Evolutionary conservation across 2,329 filamentous ascomycete species (phyloP).

Genomic region (Trichoderma afroharzianum): DNA sequence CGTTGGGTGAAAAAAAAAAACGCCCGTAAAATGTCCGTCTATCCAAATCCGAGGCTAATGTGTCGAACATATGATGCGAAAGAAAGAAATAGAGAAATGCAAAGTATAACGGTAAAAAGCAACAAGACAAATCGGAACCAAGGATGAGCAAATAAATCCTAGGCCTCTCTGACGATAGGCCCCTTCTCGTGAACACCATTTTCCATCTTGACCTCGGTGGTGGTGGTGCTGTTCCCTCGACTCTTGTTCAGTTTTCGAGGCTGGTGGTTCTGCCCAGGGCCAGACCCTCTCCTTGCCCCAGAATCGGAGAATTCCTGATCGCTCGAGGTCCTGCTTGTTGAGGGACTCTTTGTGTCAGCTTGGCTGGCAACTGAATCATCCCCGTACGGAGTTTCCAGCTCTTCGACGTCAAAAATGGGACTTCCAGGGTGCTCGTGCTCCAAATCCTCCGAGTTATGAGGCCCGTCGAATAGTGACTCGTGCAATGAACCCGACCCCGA

Average conservation of each 20-base stretch:
- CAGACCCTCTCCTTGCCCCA: slow-evolving; percentile 25
- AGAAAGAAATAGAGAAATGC: background rate
- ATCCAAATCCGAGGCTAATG: background rate
- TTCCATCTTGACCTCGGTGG: slow-evolving; percentile 25
- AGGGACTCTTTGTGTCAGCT: slow-evolving; percentile 17
- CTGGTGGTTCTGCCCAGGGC: slow-evolving; percentile 32
- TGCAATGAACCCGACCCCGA: slow-evolving; percentile 29
- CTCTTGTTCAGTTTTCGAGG: slow-evolving; percentile 42
- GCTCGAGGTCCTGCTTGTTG: slow-evolving; percentile 32
- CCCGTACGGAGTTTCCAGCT: slow-evolving; percentile 17
- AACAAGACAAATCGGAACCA: background rate
- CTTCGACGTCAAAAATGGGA: slow-evolving; percentile 25
- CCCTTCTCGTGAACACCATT: slow-evolving; percentile 15
- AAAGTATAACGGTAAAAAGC: background rate
- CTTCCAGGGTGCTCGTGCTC: slow-evolving; percentile 23
- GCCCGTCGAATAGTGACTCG: slow-evolving; percentile 32
- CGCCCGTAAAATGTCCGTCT: slow-evolving; percentile 3
- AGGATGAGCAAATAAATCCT: background rate
- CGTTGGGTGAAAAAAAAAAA: background rate
- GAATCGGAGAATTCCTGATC: slow-evolving; percentile 32
- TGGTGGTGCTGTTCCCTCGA: slow-evolving; percentile 35
- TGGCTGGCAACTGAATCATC: slow-evolving; percentile 14
- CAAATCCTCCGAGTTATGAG: slow-evolving; percentile 27
- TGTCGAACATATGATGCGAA: background rate
- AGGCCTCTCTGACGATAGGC: background rate